Conservation (phyloP, 2,329 filamentous ascomycete genomes). For the Colletotrichum lupini region DNA sequence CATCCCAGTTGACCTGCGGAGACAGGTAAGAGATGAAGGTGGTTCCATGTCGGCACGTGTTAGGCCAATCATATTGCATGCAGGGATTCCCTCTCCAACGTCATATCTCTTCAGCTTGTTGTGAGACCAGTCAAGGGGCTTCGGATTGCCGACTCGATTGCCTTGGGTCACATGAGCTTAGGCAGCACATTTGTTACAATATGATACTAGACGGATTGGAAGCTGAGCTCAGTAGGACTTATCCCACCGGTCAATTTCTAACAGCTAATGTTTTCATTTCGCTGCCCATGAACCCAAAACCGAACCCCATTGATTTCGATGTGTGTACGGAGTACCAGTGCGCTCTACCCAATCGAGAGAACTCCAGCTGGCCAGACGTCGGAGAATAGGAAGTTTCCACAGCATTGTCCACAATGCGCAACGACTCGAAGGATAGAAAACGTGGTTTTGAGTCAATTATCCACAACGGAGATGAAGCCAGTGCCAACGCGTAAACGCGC, state of each 20-base stretch:
- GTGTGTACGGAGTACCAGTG: neutral
- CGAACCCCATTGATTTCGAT: neutral
- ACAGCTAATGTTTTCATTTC: neutral
- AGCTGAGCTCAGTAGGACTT: neutral
- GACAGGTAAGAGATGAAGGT: constrained; percentile 7
- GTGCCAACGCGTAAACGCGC: neutral
- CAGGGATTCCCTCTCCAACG: neutral
- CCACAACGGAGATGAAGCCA: neutral
- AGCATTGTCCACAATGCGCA: neutral
- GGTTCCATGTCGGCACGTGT: neutral
- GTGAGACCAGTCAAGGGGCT: neutral
- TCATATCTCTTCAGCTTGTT: neutral
- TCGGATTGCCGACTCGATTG: neutral
- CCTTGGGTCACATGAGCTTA: neutral
- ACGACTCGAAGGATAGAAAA: neutral
- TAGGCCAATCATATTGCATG: neutral
- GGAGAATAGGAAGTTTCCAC: neutral
- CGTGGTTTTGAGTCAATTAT: neutral
- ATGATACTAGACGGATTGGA: neutral
- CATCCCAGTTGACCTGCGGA: neutral
- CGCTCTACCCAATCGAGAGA: neutral
- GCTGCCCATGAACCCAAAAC: neutral
- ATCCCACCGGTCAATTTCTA: neutral
- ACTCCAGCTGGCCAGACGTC: neutral
- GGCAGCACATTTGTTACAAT: too few species aligned